Evolutionary conservation across 169 alveolate species (phyloP).

Genomic region (Plasmodium blacklocki): DNA sequence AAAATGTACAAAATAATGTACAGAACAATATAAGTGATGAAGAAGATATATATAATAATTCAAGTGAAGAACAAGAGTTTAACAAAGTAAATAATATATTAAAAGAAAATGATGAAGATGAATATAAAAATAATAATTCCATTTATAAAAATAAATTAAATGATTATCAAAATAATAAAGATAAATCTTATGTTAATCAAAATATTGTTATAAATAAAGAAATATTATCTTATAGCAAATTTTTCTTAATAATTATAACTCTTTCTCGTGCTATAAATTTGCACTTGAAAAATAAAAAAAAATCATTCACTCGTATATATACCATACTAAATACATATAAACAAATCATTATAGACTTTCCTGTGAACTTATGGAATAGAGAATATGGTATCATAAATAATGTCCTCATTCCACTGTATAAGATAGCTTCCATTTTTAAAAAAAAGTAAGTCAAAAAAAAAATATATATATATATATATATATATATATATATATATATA

Average conservation of each 20-base stretch:
- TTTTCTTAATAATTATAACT: slow-evolving; percentile 57
- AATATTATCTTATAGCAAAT: slow-evolving; percentile 75
- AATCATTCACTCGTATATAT: slow-evolving; percentile 60
- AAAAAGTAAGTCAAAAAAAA: slow-evolving; percentile 34
- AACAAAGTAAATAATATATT: slow-evolving; percentile 29
- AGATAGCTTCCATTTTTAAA: slow-evolving; percentile 56
- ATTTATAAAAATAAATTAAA: not conserved
- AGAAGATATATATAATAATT: not conserved
- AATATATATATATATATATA: not conserved
- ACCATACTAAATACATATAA: slow-evolving; percentile 45
- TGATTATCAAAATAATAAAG: not conserved
- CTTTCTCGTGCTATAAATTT: slow-evolving; percentile 68
- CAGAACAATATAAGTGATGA: not conserved
- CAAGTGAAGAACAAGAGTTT: slow-evolving; percentile 59
- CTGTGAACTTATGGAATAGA: slow-evolving; percentile 35
- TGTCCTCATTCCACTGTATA: slow-evolving; percentile 58
- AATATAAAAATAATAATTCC: slow-evolving; percentile 1
- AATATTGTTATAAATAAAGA: slow-evolving; percentile 49
- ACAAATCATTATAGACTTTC: slow-evolving; percentile 64
- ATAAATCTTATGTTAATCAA: not conserved
- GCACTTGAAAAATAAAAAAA: slow-evolving; percentile 59
- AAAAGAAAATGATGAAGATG: slow-evolving; percentile 5
- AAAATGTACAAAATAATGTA: not conserved
- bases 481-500: not conserved
- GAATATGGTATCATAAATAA: slow-evolving; percentile 56